Percentiles rank a stretch among this genome's conserved stretches.
phyloP scores from a whole-genome alignment of 2,329 filamentous ascomycete species.

The Aphanocladium album region DNA sequence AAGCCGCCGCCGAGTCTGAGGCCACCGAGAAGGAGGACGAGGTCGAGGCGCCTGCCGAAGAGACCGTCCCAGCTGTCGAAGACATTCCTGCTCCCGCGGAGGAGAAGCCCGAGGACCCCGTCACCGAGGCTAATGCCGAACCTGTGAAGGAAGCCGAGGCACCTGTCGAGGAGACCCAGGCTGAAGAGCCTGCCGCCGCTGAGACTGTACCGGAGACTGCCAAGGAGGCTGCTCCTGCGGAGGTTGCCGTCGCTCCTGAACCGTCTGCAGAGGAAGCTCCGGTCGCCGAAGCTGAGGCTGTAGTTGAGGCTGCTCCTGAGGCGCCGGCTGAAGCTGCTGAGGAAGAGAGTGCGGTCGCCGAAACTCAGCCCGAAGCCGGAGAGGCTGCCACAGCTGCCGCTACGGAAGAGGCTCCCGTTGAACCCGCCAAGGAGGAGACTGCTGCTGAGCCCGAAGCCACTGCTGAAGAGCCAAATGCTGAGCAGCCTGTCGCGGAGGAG shows the following conservation, averaged over 20 bases:
- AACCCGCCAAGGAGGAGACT: neutral
- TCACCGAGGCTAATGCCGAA: neutral
- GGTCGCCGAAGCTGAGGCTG: neutral
- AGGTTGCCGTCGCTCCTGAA: conserved; percentile 2
- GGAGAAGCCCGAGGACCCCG: neutral
- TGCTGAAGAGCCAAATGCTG: neutral
- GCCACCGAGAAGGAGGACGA: neutral
- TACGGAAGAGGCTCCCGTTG: neutral
- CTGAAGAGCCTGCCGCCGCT: neutral
- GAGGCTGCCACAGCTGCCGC: neutral
- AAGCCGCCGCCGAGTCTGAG: conserved; percentile 14
- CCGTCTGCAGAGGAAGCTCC: neutral
- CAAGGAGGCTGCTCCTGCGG: conserved; percentile 9
- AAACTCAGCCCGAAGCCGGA: neutral
- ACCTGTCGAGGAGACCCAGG: neutral
- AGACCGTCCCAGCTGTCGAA: neutral
- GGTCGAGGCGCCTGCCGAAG: neutral
- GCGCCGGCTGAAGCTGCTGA: neutral
- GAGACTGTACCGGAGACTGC: conserved; percentile 17
- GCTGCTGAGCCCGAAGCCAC: neutral
- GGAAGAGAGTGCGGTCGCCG: neutral
- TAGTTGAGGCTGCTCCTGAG: neutral
- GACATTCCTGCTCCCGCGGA: conserved; percentile 6
- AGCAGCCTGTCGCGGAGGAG: neutral
- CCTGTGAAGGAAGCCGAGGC: neutral